Percentiles rank a stretch among this genome's conserved stretches.
Evolutionary conservation across 352 stramenopile genomes (phyloP).

Genomic region (Globisporangium nagaii): DNA sequence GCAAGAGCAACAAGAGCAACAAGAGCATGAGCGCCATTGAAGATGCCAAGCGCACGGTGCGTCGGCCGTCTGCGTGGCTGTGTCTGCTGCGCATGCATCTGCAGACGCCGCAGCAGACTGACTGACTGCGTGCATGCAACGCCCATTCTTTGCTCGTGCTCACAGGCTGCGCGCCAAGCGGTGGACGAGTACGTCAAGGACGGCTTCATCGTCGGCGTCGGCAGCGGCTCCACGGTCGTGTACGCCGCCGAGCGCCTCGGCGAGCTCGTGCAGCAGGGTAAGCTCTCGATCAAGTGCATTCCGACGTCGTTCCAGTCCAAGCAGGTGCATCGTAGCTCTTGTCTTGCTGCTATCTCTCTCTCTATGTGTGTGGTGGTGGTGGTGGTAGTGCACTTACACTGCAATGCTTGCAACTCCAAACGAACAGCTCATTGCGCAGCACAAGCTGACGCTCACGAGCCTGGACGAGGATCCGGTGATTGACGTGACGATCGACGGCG

Average conservation of each 20-base stretch:
- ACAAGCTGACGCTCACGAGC: conserved; percentile 75
- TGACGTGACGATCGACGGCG: conserved; percentile 98
- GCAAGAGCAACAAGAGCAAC: neutral
- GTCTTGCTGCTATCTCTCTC: neutral
- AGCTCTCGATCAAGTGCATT: conserved; percentile 95
- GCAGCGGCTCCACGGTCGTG: conserved; percentile 97
- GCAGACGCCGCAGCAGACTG: too few relatives aligned
- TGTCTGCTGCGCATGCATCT: neutral
- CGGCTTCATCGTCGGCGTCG: conserved; percentile 96
- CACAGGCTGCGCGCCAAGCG: conserved; percentile 70
- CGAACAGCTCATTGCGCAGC: conserved; percentile 77
- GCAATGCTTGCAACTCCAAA: neutral
- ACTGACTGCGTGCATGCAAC: too few relatives aligned
- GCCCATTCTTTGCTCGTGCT: neutral
- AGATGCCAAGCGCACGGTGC: conserved; percentile 70
- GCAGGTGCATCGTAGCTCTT: conserved; percentile 33
- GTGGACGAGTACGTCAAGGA: conserved; percentile 92
- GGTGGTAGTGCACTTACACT: neutral
- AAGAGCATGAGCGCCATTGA: conserved; percentile 46
- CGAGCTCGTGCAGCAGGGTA: conserved; percentile 88
- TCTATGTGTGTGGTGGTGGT: too few relatives aligned
- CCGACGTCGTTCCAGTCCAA: conserved; percentile 97
- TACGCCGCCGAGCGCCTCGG: conserved; percentile 97
- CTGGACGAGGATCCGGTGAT: conserved; percentile 85
- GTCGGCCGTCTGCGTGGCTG: neutral